Percentiles rank a stretch among this genome's conserved stretches.
These are phyloP conservation scores for Chenopodium formosanum DNA, from an alignment of 148 eudicot species.

Conservation along the genomic window DNA sequence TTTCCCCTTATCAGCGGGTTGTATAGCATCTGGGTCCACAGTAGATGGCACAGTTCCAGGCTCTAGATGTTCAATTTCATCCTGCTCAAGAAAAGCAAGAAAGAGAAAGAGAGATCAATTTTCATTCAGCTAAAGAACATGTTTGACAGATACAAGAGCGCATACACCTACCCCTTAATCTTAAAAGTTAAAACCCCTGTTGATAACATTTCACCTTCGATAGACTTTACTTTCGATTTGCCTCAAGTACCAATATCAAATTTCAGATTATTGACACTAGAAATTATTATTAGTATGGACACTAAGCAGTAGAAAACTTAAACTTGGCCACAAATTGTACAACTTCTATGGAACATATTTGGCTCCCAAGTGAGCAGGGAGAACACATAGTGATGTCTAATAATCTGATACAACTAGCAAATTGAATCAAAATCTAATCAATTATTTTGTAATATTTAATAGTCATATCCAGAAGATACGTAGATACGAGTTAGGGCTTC, in stretches of 20 bases:
- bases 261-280: not conserved
- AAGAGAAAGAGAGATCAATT: not conserved
- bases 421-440: not conserved
- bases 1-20: conserved; percentile 59
- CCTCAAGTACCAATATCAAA: not conserved
- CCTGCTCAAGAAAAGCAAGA: conserved; percentile 39
- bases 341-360: not conserved
- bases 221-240: not conserved
- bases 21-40: conserved; percentile 75
- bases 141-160: not conserved
- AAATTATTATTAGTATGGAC: not conserved
- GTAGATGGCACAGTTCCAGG: conserved; percentile 87
- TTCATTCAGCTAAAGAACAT: not conserved
- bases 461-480: not conserved
- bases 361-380: not conserved
- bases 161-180: not conserved
- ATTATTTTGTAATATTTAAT: not conserved
- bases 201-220: not conserved
- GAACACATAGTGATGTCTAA: not conserved
- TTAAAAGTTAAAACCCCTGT: too few species aligned
- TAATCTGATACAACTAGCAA: not conserved
- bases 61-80: conserved; percentile 81
- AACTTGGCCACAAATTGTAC: not conserved
- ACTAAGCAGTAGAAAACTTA: not conserved
- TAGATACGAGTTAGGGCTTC: not conserved